phyloP scores from a whole-genome alignment of 768 basidiomycete species.

The Cystofilobasidium ferigula region DNA sequence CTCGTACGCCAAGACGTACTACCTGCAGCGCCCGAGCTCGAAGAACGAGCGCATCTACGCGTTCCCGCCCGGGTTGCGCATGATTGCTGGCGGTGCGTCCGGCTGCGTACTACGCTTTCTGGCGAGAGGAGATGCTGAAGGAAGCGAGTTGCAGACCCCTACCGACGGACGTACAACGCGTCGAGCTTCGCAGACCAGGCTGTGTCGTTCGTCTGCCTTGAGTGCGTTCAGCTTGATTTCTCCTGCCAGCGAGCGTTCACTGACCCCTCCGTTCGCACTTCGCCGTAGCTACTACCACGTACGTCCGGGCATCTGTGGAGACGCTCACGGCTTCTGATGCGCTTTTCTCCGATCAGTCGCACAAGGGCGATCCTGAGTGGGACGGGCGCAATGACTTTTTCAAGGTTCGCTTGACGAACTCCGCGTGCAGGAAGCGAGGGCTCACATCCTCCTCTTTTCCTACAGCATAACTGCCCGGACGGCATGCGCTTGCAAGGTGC shows the following conservation, averaged over 20 bases:
- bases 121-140: too few species aligned
- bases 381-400: conserved; percentile 28
- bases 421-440: too few species aligned
- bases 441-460: too few species aligned
- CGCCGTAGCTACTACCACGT: conserved; percentile 4
- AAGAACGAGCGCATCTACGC: conserved; percentile 36
- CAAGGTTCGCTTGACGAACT: not conserved
- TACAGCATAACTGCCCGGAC: conserved; percentile 38
- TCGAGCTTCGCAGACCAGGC: conserved; percentile 40
- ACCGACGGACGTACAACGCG: conserved; percentile 45
- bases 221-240: conserved; percentile 21
- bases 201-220: conserved; percentile 45
- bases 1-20: conserved; percentile 26
- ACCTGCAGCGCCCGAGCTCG: conserved; percentile 30
- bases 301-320: too few species aligned
- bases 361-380: conserved; percentile 32
- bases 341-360: not conserved
- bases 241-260: not conserved
- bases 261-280: not conserved
- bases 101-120: too few species aligned
- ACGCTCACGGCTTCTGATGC: too few species aligned
- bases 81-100: conserved; percentile 35
- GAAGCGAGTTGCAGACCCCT: too few species aligned
- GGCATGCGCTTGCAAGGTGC: conserved; percentile 40
- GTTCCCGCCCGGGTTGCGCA: conserved; percentile 40